These are phyloP conservation scores for Arabidopsis thaliana DNA, from an alignment of 345 rosid genomes.

Conservation along the genomic window DNA sequence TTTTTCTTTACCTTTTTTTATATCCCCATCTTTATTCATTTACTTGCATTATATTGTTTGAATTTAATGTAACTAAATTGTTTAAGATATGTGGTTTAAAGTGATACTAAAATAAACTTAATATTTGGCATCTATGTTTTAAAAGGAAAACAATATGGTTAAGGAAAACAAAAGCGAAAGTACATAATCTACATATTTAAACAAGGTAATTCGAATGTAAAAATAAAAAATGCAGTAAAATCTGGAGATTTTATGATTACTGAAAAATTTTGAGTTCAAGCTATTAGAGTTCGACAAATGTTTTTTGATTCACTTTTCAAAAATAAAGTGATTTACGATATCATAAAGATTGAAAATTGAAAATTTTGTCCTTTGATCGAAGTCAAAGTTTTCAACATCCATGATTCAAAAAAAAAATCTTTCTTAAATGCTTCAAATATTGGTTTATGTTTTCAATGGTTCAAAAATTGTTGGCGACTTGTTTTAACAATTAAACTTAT, in stretches of 20 bases:
- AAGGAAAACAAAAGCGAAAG: neutral
- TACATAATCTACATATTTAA: neutral
- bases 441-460: neutral
- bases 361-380: neutral
- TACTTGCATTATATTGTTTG: constrained; percentile 3
- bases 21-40: neutral
- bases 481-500: neutral
- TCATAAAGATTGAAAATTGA: too few species aligned
- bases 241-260: neutral
- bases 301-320: neutral
- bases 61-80: neutral
- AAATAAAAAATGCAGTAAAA: constrained; percentile 20
- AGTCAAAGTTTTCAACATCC: neutral
- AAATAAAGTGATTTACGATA: too few species aligned
- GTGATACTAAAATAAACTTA: neutral
- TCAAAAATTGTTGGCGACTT: neutral
- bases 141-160: neutral
- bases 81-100: neutral
- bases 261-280: constrained; percentile 1
- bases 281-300: constrained; percentile 22
- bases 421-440: too few species aligned
- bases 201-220: neutral
- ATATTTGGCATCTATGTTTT: neutral
- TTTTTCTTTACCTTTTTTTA: too few species aligned
- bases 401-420: neutral